phyloP scores from a whole-genome alignment of 306 rosid genomes.

The Cucurbita pepo region DNA sequence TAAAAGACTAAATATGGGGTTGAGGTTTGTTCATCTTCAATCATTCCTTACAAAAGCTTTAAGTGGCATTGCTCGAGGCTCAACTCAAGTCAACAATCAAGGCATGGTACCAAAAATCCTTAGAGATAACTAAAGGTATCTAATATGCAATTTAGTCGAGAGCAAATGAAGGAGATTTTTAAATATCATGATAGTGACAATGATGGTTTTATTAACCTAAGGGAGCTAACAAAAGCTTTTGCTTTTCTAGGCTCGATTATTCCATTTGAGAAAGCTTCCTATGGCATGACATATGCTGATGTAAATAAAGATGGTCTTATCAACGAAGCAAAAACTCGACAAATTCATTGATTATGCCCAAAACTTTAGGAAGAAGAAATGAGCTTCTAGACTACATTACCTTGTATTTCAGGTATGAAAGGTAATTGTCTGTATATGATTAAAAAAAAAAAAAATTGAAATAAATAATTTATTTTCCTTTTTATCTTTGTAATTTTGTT shows the following conservation, averaged over 20 bases:
- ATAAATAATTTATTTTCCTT: too few relatives aligned
- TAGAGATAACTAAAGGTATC: background rate
- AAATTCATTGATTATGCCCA: background rate
- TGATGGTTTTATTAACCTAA: background rate
- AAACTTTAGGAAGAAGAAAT: background rate
- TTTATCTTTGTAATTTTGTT: too few relatives aligned
- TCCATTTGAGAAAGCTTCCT: background rate
- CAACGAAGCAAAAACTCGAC: background rate
- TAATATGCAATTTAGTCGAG: background rate
- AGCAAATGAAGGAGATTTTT: background rate
- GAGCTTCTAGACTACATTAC: background rate
- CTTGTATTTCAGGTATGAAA: background rate
- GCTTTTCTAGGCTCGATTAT: background rate
- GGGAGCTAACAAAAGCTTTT: background rate
- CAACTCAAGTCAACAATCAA: background rate
- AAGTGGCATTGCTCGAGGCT: background rate
- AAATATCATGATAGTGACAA: background rate
- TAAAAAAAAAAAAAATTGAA: too few relatives aligned
- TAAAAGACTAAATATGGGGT: too few relatives aligned
- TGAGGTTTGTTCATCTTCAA: too few relatives aligned
- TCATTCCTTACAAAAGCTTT: too few relatives aligned
- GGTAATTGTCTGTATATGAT: too few relatives aligned
- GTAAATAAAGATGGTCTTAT: slow-evolving; percentile 6
- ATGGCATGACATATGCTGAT: background rate
- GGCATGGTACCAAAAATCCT: too few relatives aligned